Conservation (phyloP, 2,329 filamentous ascomycete genomes). For the Aureobasidium leucospermi region DNA sequence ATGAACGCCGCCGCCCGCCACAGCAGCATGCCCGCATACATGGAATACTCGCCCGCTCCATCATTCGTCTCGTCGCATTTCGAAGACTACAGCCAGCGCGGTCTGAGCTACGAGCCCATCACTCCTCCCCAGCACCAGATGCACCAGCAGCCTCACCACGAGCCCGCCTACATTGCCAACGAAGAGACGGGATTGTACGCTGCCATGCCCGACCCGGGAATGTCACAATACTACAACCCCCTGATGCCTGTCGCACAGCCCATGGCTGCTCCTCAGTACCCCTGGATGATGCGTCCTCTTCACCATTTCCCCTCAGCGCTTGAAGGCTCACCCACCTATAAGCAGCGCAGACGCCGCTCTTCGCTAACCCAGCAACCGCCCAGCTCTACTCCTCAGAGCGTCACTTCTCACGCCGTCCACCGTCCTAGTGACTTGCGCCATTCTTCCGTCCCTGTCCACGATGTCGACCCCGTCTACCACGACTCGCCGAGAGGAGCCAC, state of each 20-base stretch:
- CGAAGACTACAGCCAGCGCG: constrained; percentile 94
- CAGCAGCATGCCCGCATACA: constrained; percentile 96
- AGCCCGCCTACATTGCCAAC: constrained; percentile 95
- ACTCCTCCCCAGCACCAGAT: constrained; percentile 91
- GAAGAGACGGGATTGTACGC: constrained; percentile 96
- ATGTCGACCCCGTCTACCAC: constrained; percentile 66
- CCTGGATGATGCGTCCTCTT: constrained; percentile 57
- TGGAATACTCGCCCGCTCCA: constrained; percentile 96
- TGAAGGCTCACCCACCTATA: constrained; percentile 97
- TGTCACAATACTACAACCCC: constrained; percentile 69
- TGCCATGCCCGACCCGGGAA: constrained; percentile 80
- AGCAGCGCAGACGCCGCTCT: constrained; percentile 88
- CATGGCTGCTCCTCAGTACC: constrained; percentile 68
- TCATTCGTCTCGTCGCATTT: constrained; percentile 98
- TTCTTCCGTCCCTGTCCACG: constrained; percentile 79
- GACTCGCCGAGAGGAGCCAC: constrained; percentile 64
- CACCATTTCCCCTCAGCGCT: constrained; percentile 78
- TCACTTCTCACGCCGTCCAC: constrained; percentile 54
- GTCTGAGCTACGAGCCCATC: constrained; percentile 91
- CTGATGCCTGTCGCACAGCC: constrained; percentile 89
- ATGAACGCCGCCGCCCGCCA: constrained; percentile 65
- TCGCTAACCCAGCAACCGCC: constrained; percentile 61
- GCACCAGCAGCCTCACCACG: constrained; percentile 45
- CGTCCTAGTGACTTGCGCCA: constrained; percentile 83
- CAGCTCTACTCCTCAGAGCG: constrained; percentile 21